Base-by-base conservation (phyloP, 352 stramenopile genomes). In the Globisporangium barbulae region DNA sequence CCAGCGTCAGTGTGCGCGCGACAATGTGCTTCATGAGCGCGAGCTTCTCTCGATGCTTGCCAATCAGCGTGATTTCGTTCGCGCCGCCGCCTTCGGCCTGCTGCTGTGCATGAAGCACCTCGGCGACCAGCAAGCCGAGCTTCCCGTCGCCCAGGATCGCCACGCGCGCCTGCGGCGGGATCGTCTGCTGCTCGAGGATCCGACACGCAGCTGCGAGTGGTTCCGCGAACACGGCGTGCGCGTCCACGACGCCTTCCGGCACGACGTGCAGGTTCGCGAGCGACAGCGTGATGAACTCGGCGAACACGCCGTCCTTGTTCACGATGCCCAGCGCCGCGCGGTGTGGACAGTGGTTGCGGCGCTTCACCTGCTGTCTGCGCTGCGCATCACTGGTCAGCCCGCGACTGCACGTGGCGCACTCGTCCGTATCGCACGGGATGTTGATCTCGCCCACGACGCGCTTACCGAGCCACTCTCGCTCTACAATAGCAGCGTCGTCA, bases 371-470 rank as follows among this genome's bases (percentile, higher is more conserved):
- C 30, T 77, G 52, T 15, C 63, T 65, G 15, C 60, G 61, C 9
- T 65, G 54, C 28, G 13, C 7, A 15, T 35, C 3, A 4, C 1
- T 33, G 37, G 37, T 19, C 37, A 10, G n/a, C 5, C 31, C 47
- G 48, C 61, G 55, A 5, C 61, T 53, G 58, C 74, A 81, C 31
- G 61, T 78, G 13, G 21, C 41, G 66, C 85, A 95, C 10, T 82
- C 77, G 15, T 62, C 60, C 47, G 78, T 68, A 22, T 84, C 75
- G 62, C 90, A 97, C 25, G 85, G 81, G 53, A 97, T 70, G 68
- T 98, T 98, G 53, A 98, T 97, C 71, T 98, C 92, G 19, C 85
- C 92, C 30, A 96, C 93, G 28, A 97, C 90, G 33, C 92, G 88
- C 65, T 93, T 81, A 19, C 83, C 82, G 0, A 96, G 58, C 85